A percentile compares a stretch with the other conserved stretches of the same genome.
phyloP scores from a whole-genome alignment of 2,329 filamentous ascomycete species.

The Dactylellina leptospora region DNA sequence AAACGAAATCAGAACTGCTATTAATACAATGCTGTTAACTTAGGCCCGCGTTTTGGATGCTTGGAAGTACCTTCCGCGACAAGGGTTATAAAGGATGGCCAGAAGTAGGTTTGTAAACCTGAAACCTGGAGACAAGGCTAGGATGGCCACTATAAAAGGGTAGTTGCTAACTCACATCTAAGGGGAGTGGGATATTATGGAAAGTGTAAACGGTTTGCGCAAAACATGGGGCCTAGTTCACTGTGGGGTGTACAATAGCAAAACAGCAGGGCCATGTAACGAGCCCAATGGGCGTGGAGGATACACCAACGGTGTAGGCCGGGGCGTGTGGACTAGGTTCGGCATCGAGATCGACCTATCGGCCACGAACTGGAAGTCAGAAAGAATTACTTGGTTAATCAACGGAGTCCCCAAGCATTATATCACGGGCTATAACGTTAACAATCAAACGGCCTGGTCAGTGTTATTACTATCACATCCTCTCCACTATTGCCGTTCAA shows the following conservation, averaged over 20 bases:
- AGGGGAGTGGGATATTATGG: constrained; percentile 64
- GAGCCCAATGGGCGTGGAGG: constrained; percentile 60
- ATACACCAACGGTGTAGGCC: constrained; percentile 52
- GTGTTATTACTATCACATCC: neutral
- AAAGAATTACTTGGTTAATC: constrained; percentile 60
- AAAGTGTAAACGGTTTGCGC: constrained; percentile 61
- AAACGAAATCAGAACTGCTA: neutral
- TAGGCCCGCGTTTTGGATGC: constrained; percentile 65
- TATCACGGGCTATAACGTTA: constrained; percentile 57
- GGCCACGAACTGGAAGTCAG: constrained; percentile 56
- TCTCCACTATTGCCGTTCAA: neutral
- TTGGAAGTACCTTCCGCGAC: constrained; percentile 61
- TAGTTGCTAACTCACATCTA: too few relatives aligned
- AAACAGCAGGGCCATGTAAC: constrained; percentile 58
- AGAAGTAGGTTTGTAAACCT: constrained; percentile 8
- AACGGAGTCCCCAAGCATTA: constrained; percentile 58
- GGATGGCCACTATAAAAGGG: too few relatives aligned
- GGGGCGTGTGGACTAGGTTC: constrained; percentile 59
- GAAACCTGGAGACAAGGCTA: too few relatives aligned
- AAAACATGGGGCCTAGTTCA: constrained; percentile 61
- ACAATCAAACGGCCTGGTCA: constrained; percentile 43
- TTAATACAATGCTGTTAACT: constrained; percentile 47
- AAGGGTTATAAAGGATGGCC: constrained; percentile 62
- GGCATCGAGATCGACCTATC: constrained; percentile 60
- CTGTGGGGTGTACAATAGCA: constrained; percentile 59